Base-by-base conservation (phyloP, 148 eudicot genomes). In the Silene conica region DNA sequence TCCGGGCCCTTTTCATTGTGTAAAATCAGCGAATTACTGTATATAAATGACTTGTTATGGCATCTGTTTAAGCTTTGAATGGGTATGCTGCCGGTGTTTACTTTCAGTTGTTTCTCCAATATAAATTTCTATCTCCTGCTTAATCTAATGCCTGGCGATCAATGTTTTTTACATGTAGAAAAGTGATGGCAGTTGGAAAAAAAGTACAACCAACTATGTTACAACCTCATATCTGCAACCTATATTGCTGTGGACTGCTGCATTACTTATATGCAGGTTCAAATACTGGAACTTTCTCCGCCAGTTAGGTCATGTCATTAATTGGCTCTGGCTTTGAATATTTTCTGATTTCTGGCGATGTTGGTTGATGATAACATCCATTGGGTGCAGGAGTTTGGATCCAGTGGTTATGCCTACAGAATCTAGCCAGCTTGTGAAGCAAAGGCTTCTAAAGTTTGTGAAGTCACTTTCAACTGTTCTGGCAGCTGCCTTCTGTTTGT, bases 381-480 rank as follows among this genome's bases (percentile, higher is more conserved):
- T 63, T 15, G 26, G 78, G 63, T 80, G 71, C 89, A 95, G 99
- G 81, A 82, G 84, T 70, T 67, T 95, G 79, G 97, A 89, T 83
- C 96, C 97, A 21, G 67, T 92, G 65, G 76, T 83, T 48, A 80
- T 92, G 85, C 96, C 96, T 63, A 77, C 96, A 72, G 88, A 87
- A 84, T 86, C 96, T 72, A 83, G 94, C 79, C 87, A 87, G 74
- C 79, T 87, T 83, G 92, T 95, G 80, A 95, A 95, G 82, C 90
- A 86, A 72, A 78, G 97, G 63, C 79, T 90, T 73, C 64, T 95
- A 69, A 87, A 67, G 81, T 95, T 95, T 80, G 90, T 84, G 63
- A 88, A 82, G 81, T 95, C 97, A 19, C 89, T 95, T 82, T 90
- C 97, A 74, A 90, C 97, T 74, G 96, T 95, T 69, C 77, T 95